These are phyloP conservation scores for Casuarina cunninghamiana DNA, from an alignment of 306 rosid species.

Conservation along the genomic window DNA sequence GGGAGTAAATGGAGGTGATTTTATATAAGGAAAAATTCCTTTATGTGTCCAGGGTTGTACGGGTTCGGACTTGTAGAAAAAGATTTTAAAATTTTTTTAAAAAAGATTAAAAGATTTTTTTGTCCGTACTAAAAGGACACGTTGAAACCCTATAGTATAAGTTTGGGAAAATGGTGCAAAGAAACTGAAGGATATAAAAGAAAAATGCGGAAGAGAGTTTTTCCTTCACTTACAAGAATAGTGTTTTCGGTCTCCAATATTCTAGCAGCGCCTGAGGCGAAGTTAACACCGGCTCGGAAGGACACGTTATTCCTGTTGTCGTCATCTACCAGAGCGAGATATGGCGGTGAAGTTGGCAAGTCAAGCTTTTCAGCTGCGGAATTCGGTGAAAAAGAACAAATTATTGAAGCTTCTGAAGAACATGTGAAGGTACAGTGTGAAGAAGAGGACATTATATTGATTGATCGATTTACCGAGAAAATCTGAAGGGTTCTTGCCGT, in stretches of 20 bases:
- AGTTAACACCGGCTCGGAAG: conserved; percentile 61
- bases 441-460: background rate
- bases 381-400: background rate
- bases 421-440: conserved; percentile 4
- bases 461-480: background rate
- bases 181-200: background rate
- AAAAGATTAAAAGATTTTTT: no score
- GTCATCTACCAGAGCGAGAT: conserved; percentile 46
- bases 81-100: no score
- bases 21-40: no score
- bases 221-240: conserved; percentile 44
- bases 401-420: background rate
- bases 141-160: no score
- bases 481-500: conserved; percentile 5
- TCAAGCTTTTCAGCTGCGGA: conserved; percentile 71
- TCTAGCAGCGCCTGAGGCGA: conserved; percentile 91
- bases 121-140: no score
- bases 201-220: background rate
- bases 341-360: conserved; percentile 70
- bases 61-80: no score
- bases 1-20: no score
- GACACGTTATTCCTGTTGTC: conserved; percentile 26
- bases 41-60: no score
- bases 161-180: background rate
- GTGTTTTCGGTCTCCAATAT: conserved; percentile 60